These are phyloP conservation scores for Fusarium armeniacum DNA, from an alignment of 2,329 filamentous ascomycete genomes.

Conservation along the genomic window DNA sequence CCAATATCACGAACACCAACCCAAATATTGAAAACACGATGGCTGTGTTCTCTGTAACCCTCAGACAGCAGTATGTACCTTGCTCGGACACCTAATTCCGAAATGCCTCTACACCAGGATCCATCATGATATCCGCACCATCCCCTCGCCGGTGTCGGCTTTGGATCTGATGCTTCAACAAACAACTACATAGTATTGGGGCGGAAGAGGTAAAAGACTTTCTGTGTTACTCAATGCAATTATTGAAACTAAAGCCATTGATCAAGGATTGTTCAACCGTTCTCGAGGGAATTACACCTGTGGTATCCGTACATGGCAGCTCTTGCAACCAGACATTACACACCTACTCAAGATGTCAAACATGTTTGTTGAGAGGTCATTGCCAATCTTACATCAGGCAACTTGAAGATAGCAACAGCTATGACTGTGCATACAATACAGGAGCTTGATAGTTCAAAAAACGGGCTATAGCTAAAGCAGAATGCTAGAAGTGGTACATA, in stretches of 20 bases:
- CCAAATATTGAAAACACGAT: neutral
- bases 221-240: slow-evolving; percentile 12
- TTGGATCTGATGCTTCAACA: slow-evolving; percentile 24
- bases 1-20: neutral
- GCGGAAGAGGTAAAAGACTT: slow-evolving; percentile 39
- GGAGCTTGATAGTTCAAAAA: neutral
- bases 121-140: slow-evolving; percentile 39
- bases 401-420: slow-evolving; percentile 6
- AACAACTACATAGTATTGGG: slow-evolving; percentile 41
- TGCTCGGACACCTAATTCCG: slow-evolving; percentile 48
- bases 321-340: neutral
- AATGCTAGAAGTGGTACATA: neutral
- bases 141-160: slow-evolving; percentile 50
- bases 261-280: slow-evolving; percentile 21
- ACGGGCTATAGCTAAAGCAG: neutral
- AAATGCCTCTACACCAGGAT: slow-evolving; percentile 14
- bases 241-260: slow-evolving; percentile 26
- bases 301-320: slow-evolving; percentile 1
- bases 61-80: neutral
- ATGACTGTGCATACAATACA: neutral
- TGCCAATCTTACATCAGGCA: slow-evolving; percentile 27
- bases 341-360: neutral
- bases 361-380: slow-evolving; percentile 23
- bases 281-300: slow-evolving; percentile 45
- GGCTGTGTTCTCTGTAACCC: neutral